Base-by-base conservation (phyloP, 495 filamentous ascomycete genomes). In the Hypoxylon fragiforme region DNA sequence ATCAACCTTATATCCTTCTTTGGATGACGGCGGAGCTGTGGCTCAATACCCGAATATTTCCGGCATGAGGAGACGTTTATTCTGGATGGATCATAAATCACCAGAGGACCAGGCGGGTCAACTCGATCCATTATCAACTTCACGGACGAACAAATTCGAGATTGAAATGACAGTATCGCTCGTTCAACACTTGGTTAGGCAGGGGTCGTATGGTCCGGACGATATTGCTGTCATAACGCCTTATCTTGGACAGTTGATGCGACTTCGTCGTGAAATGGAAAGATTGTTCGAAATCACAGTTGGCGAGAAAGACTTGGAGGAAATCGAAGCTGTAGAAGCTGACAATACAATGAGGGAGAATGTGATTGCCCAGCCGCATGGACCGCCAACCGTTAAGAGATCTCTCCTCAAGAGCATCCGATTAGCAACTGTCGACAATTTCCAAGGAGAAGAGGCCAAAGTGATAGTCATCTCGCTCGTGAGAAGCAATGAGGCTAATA, bases 361-460 rank as follows among this genome's bases (percentile, higher is more conserved):
- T n/a, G 58, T 70, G 5, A 18, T 15, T 7, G 34, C 46, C 15
- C 45, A 60, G 8, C 19, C 20, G 7, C 16, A 50, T 11, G 54
- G 45, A 3, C 24, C 35, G 13, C 8, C 21, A 18, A 16, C 49
- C 20, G 49, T 69, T 38, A 83, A 82, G 57, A 77, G 72, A 15
- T 80, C 71, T 0, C 70, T 91, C 1, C 56, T 85, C 0, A 74
- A 86, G n/a, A 72, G 74, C 9, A 68, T 95, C 2, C 74, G 85
- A 19, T 65, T 90, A 4, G 87, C 90, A n/a, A 94, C 86, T 0
- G 83, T 95, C n/a, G 90, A 94, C 65, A 92, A 90, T 61, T 92
- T 92, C 49, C 88, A 91, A 60, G 87, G 87, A 5, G 89, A 94
- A 64, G 88, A 94, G 60, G 88, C 88, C 11, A 88, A 89, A 44